Evolutionary conservation across 345 rosid species (phyloP).

Genomic region (Aurinia saxatilis): DNA sequence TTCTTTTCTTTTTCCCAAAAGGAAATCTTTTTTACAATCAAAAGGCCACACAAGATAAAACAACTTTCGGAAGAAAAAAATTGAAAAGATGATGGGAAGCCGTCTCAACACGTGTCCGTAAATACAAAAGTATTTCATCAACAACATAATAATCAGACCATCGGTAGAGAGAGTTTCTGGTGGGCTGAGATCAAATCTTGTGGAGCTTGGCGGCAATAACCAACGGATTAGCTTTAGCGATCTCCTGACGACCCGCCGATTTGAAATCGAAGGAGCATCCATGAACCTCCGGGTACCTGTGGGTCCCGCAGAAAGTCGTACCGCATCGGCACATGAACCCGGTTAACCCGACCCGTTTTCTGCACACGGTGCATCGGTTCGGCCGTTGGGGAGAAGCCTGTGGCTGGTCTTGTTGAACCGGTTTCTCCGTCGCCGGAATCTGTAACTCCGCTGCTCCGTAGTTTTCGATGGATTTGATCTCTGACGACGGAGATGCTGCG

Average conservation of each 20-base stretch:
- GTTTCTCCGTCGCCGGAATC: neutral
- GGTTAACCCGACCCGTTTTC: slow-evolving; percentile 46
- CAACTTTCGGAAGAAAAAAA: slow-evolving; percentile 9
- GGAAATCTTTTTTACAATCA: neutral
- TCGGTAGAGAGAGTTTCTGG: neutral
- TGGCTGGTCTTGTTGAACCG: neutral
- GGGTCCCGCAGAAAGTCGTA: slow-evolving; percentile 42
- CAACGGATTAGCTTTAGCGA: slow-evolving; percentile 45
- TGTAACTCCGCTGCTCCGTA: neutral
- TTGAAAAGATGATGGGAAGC: slow-evolving; percentile 10
- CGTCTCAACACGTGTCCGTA: slow-evolving; percentile 23
- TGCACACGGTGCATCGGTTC: slow-evolving; percentile 40
- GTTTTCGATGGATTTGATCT: no score
- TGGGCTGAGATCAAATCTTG: slow-evolving; percentile 32
- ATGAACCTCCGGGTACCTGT: slow-evolving; percentile 50
- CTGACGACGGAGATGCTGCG: no score
- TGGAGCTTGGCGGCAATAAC: slow-evolving; percentile 41
- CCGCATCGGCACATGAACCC: slow-evolving; percentile 46
- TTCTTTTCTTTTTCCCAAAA: neutral
- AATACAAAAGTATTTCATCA: neutral
- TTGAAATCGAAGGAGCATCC: slow-evolving; percentile 44
- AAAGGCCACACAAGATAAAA: slow-evolving; percentile 14
- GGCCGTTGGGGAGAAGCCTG: slow-evolving; percentile 22
- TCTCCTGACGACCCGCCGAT: slow-evolving; percentile 44
- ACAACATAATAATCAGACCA: neutral